Base-by-base conservation (phyloP, 768 basidiomycete species). In the Tricholoma sp. region DNA sequence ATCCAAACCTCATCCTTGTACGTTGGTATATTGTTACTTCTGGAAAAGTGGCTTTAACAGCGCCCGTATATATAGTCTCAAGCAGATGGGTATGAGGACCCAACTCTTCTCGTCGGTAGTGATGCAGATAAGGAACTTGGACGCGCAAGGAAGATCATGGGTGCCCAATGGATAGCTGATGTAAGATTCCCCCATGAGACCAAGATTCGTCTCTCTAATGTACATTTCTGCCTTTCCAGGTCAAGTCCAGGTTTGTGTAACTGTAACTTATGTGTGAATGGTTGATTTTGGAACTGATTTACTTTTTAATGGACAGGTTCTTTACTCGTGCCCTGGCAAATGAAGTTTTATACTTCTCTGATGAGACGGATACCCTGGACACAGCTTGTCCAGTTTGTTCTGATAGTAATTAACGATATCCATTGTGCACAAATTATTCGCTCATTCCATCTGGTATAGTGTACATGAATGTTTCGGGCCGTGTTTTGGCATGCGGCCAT, bases 1-100 rank as follows among this genome's bases (percentile, higher is more conserved):
- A 89, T 65, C 89, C 89, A 0, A 73, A 84, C 62, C 79, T 91
- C 4, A 83, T 89, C 41, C 73, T 88, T 39, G 85, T 86, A 51
- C 32, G 79, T 65, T 57, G 47, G 39, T 57, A 44, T 24, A 29
- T n/a, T 37, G 29, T 37, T 11, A 5, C 9, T 20, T 28, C 17
- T 24, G 4, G 24, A 4, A 24, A 17, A 32, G 28, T 7, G 6
- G 13, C 31, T 33, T n/a, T 24, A 42, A 20, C 20, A 9, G 56
- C 54, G 18, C 39, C 39, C n/a, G 20, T 32, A 32, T 11, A 10
- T 32, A 10, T 52, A 80, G 77, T 70, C 73, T 24, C 71, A 74
- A 57, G 67, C 76, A 6, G 77, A 77, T 18, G 77, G 70, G 0
- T 75, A 71, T 48, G 78, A 76, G 11, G 84, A 87, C 59, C 81